Evolutionary conservation across 805 yeast genomes (phyloP).

Genomic region (Yamadazyma paraphyllophila): DNA sequence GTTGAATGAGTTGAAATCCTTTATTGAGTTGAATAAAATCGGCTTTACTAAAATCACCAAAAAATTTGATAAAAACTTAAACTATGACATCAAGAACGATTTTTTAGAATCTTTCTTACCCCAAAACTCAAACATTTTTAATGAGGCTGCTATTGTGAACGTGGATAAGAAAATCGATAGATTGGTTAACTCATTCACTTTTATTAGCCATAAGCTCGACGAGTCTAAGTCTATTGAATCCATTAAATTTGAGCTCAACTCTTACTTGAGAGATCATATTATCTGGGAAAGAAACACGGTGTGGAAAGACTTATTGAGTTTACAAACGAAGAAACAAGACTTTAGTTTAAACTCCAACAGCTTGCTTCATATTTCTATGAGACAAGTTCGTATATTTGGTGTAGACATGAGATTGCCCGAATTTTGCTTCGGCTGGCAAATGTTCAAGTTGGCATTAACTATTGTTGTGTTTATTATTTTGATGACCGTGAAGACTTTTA

Average conservation of each 20-base stretch:
- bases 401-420: constrained; percentile 39
- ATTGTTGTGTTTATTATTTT: constrained; percentile 53
- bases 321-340: constrained; percentile 38
- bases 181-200: constrained; percentile 54
- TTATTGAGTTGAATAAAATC: constrained; percentile 76
- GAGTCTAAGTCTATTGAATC: constrained; percentile 47
- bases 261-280: constrained; percentile 79
- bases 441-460: constrained; percentile 48
- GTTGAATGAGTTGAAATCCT: constrained; percentile 80
- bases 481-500: constrained; percentile 55
- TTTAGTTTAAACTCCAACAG: constrained; percentile 20
- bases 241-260: constrained; percentile 46
- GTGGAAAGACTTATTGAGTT: constrained; percentile 93
- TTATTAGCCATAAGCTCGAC: constrained; percentile 32
- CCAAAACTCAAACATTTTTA: constrained; percentile 55
- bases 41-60: constrained; percentile 89
- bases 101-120: constrained; percentile 51
- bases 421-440: constrained; percentile 45
- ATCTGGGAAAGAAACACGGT: constrained; percentile 98
- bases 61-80: constrained; percentile 84
- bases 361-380: constrained; percentile 21
- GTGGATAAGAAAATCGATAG: constrained; percentile 55
- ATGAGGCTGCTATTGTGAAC: constrained; percentile 26
- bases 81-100: constrained; percentile 54
- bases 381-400: constrained; percentile 18